These are phyloP conservation scores for Citrus cavaleriei DNA, from an alignment of 345 rosid species.

Conservation along the genomic window DNA sequence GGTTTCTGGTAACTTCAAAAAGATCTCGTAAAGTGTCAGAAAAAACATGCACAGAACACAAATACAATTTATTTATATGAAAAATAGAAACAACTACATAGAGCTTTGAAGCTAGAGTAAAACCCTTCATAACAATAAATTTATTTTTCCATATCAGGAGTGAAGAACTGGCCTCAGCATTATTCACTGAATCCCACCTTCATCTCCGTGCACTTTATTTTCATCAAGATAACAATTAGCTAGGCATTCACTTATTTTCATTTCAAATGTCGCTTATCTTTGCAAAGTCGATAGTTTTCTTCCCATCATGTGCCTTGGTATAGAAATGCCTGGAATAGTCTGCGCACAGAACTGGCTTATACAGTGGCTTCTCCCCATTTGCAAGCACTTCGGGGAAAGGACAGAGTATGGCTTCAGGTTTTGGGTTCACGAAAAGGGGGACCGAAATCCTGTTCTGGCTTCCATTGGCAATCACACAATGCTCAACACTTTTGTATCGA, in stretches of 20 bases:
- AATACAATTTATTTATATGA: no score
- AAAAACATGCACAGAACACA: no score
- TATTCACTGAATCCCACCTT: no score
- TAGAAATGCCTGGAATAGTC: constrained; percentile 34
- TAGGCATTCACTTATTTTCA: no score
- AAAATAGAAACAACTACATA: no score
- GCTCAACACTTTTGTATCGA: not conserved
- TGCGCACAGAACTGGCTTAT: constrained; percentile 20
- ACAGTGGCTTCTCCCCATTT: constrained; percentile 17
- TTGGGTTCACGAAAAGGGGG: constrained; percentile 24
- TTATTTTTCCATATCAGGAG: no score
- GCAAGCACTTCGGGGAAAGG: constrained; percentile 19
- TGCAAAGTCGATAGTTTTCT: constrained; percentile 25
- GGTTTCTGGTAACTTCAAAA: no score
- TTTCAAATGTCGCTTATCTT: not conserved
- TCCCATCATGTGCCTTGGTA: constrained; percentile 31
- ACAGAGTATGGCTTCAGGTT: constrained; percentile 1
- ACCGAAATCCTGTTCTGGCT: constrained; percentile 17
- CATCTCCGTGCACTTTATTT: not conserved
- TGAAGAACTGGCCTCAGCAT: no score
- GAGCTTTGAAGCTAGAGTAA: no score
- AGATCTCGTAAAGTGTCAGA: no score
- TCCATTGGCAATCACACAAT: constrained; percentile 14
- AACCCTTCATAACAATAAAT: no score
- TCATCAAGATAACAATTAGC: no score